Base-by-base conservation (phyloP, 2,329 filamentous ascomycete species). In the Alternaria postmessia region DNA sequence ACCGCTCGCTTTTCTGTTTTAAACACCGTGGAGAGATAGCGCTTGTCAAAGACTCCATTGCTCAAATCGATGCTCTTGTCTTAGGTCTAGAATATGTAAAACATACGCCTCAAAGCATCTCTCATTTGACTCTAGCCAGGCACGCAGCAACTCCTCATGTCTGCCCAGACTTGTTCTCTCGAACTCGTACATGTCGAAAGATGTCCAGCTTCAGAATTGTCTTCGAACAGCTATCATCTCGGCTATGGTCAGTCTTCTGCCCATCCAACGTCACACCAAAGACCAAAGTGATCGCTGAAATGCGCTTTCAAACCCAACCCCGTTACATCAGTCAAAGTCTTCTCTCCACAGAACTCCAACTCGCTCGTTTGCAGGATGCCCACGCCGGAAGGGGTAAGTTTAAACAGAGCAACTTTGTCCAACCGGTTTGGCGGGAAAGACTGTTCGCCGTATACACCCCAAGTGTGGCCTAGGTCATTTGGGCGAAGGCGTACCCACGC, bases 271-370 rank as follows among this genome's bases (percentile, higher is more conserved):
- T 59, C 24, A 32, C 52, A 59, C 52, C 44, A 59, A 14, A 59
- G 24, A 18, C 57, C 57, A 22, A 56, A 26, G 41, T 59, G 52
- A 46, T 59, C 57, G 24, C 57, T 51, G 28, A 59, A 59, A 51
- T 51, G 52, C 14, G 18, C 46, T 1, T 41, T 34, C 9, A 26
- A n/a, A 22, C 2, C 20, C 46, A 3, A 6, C 16, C 39, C 30
- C 7, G 4, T 43, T n/a, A 1, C 18, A n/a, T 20, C 56, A 28
- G 14, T 28, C 18, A 16, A 41, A 1, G 4, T 32, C 7, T 43
- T 22, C n/a, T 16, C 38, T 1, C n/a, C 30, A 34, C 11, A 56
- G 20, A 5, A 16, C 11, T 2, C 16, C 24, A 56, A 6, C 16
- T 56, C 46, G 3, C 39, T 39, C 16, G 57, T 59, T 36, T 46